phyloP scores from a whole-genome alignment of 352 stramenopile species.

The Globisporangium paddicum region DNA sequence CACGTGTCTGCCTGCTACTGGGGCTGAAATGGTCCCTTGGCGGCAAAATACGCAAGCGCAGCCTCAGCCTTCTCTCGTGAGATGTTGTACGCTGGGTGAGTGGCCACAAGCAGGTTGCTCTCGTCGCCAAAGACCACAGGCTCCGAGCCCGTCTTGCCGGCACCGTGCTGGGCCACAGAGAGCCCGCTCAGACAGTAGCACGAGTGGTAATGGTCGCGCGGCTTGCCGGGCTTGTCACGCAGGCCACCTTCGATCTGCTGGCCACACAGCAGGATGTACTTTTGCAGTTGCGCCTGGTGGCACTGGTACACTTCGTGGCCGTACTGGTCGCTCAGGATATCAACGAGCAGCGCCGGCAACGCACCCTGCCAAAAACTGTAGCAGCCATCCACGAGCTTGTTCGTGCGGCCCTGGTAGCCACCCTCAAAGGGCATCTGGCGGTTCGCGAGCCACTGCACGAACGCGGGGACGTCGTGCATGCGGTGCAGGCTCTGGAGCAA shows the following conservation, averaged over 20 bases:
- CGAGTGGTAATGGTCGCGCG: conserved; percentile 98
- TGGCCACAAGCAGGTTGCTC: conserved; percentile 74
- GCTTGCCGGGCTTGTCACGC: conserved; percentile 93
- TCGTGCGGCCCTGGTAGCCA: conserved; percentile 92
- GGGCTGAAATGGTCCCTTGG: conserved; percentile 50
- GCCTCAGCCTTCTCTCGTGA: conserved; percentile 73
- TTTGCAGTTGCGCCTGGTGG: conserved; percentile 73
- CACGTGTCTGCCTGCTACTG: conserved; percentile 12
- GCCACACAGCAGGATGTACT: conserved; percentile 93
- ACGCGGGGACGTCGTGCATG: conserved; percentile 43
- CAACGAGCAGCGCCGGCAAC: conserved; percentile 75
- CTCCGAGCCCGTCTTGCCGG: conserved; percentile 17
- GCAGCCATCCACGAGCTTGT: conserved; percentile 99
- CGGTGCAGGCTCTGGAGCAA: conserved; percentile 80
- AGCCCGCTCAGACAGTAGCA: conserved; percentile 98
- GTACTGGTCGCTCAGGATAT: conserved; percentile 32
- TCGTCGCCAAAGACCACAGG: conserved; percentile 50
- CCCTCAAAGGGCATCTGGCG: conserved; percentile 94
- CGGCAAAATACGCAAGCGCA: conserved; percentile 64
- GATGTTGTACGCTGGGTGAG: conserved; percentile 93
- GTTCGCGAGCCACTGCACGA: conserved; percentile 89
- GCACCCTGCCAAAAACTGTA: conserved; percentile 99
- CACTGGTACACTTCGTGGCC: conserved; percentile 53
- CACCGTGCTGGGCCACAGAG: conserved; percentile 90
- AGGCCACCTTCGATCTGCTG: conserved; percentile 93